Evolutionary conservation across 73 alveolate genomes (phyloP).

Genomic region (Blepharisma japonicum): DNA sequence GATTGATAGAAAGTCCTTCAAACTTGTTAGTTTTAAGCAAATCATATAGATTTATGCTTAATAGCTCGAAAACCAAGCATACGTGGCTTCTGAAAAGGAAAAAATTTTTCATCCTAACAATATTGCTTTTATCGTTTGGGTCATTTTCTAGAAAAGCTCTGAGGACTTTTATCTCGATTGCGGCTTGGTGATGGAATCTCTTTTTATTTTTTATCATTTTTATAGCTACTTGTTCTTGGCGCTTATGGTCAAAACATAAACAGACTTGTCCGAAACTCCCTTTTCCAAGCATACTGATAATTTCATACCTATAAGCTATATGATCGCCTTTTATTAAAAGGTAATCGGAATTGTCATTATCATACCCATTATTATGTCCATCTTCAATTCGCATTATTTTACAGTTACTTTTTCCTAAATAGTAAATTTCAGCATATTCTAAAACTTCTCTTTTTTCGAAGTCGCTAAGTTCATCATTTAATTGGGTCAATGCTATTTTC

Average conservation of each 20-base stretch:
- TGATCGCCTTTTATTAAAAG: conserved; percentile 74
- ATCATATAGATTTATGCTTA: conserved; percentile 74
- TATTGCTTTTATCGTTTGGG: conserved; percentile 45
- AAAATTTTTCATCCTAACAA: conserved; percentile 50
- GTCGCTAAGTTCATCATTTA: background rate
- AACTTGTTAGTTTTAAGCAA: conserved; percentile 64
- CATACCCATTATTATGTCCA: conserved; percentile 23
- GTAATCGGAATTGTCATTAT: conserved; percentile 67
- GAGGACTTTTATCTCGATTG: conserved; percentile 81
- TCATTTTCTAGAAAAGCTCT: conserved; percentile 53
- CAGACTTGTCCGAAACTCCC: conserved; percentile 96
- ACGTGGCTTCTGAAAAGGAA: conserved; percentile 60
- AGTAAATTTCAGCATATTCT: conserved; percentile 25
- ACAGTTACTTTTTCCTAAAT: background rate
- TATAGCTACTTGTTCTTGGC: conserved; percentile 75
- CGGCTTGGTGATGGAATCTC: conserved; percentile 88
- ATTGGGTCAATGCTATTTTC: background rate
- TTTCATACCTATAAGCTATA: conserved; percentile 90
- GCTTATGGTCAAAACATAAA: conserved; percentile 88
- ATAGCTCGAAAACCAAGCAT: conserved; percentile 71
- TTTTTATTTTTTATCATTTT: conserved; percentile 87
- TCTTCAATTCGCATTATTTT: conserved; percentile 3
- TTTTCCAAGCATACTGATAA: conserved; percentile 78
- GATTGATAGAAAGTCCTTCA: conserved; percentile 60
- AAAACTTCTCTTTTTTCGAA: conserved; percentile 25